A percentile compares a stretch with the other conserved stretches of the same genome.
phyloP scores from a whole-genome alignment of 2,329 filamentous ascomycete species.

The Monosporascus ibericus region DNA sequence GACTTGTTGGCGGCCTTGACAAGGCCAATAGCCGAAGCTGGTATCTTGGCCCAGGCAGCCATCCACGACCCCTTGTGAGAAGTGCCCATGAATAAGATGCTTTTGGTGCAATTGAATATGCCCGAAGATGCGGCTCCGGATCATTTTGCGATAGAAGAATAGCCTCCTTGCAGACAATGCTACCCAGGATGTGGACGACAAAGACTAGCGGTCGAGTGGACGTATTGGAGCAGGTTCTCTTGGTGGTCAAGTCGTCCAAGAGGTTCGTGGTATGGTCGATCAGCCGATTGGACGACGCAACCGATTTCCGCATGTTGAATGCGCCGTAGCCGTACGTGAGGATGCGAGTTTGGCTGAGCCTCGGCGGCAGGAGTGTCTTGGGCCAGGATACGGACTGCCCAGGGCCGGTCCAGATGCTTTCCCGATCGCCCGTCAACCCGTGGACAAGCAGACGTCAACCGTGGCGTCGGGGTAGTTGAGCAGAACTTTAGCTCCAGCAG shows the following conservation, averaged over 20 bases:
- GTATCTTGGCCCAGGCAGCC: slow-evolving; percentile 27
- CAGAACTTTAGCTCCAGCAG: background rate
- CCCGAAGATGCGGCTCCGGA: slow-evolving; percentile 21
- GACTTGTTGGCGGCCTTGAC: slow-evolving; percentile 24
- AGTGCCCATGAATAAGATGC: slow-evolving; percentile 33
- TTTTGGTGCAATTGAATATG: slow-evolving; percentile 21
- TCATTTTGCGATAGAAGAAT: slow-evolving; percentile 26
- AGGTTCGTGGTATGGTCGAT: slow-evolving; percentile 25
- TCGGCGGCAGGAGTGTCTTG: slow-evolving; percentile 22
- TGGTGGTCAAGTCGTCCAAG: slow-evolving; percentile 18
- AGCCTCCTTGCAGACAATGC: slow-evolving; percentile 29
- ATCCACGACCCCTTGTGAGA: slow-evolving; percentile 29
- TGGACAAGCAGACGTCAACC: slow-evolving; percentile 25
- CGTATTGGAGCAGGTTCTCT: slow-evolving; percentile 13
- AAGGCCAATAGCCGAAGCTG: slow-evolving; percentile 21
- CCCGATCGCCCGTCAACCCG: slow-evolving; percentile 31
- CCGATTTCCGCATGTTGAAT: slow-evolving; percentile 13
- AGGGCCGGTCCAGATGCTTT: slow-evolving; percentile 30
- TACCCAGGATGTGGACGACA: slow-evolving; percentile 31
- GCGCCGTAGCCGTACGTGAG: slow-evolving; percentile 34
- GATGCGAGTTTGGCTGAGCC: slow-evolving; percentile 25
- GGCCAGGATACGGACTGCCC: slow-evolving; percentile 27
- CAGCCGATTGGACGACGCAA: slow-evolving; percentile 19
- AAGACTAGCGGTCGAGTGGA: slow-evolving; percentile 26
- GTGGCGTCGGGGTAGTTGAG: background rate